Evolutionary conservation across 306 rosid genomes (phyloP), one percentile per base, ranked within the genome.

Genomic region (Citrullus colocynthis): DNA sequence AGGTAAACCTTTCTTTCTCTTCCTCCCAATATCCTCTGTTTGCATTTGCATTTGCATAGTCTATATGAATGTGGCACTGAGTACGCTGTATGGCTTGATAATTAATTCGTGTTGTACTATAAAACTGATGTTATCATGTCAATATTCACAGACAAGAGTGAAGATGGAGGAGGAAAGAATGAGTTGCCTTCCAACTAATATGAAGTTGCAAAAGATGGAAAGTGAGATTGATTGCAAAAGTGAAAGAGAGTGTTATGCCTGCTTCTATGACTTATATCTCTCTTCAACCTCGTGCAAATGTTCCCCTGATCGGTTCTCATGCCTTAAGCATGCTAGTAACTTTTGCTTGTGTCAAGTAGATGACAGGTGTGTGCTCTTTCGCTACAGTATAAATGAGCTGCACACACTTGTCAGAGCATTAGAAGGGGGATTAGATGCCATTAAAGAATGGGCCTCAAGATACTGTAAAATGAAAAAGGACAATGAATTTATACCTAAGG

Each of bases 181-280:
- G 57, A 88, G 62, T 39, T 79, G 85, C 82, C 89, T 93, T 84
- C 92, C 91, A 58, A 79, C 78, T 73, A 75, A 75, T 81, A 78
- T 86, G 81, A 91, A 89, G 88, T 59, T 70, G 71, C 89, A 81
- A 64, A 90, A 90, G 83, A 94, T 94, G 98, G 88, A 85, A 52
- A 85, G 73, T 7, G 93, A 90, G 78, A 86, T 85, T 45, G 98
- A 91, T 82, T 73, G 84, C 80, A 64, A 81, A 65, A 83, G 80
- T 45, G 98, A 94, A 80, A 91, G 96, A 88, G 98, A 94, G 78
- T 94, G 98, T 58, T 90, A 80, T 82, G 83, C 88, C 76, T 94
- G 98, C 88, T 91, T 87, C 85, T 94, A 91, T 73, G 98, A 94
- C 85, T 86, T 94, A 77, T 90, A 94, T 81, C 81, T 91, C 76